A percentile compares a stretch with the other conserved stretches of the same genome.
phyloP scores from a whole-genome alignment of 148 eudicot species.

The Chenopodium formosanum region DNA sequence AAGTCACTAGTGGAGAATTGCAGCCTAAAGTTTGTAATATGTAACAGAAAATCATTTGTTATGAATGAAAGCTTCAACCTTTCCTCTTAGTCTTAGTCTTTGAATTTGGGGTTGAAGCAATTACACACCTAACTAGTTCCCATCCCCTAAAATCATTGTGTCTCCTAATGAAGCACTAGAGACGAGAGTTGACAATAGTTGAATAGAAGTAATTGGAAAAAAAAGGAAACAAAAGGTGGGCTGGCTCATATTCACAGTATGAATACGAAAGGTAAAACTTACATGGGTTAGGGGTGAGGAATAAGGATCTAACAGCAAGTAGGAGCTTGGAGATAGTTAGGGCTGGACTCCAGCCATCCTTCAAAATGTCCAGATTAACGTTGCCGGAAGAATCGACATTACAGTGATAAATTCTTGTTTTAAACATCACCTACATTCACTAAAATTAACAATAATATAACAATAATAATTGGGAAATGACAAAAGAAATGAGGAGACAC shows the following conservation, averaged over 20 bases:
- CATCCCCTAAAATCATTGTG: not conserved
- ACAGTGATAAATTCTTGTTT: constrained; percentile 88
- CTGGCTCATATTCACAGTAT: not conserved
- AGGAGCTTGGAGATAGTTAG: constrained; percentile 80
- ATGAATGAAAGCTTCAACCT: no score
- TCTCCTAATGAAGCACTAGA: not conserved
- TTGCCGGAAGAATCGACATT: constrained; percentile 84
- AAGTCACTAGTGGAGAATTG: no score
- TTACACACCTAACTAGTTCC: no score
- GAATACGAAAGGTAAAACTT: constrained; percentile 24
- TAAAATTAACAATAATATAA: constrained; percentile 25
- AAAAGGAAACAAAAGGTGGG: not conserved
- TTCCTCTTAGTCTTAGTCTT: no score
- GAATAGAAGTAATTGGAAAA: not conserved
- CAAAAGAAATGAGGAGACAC: constrained; percentile 13
- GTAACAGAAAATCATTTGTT: no score
- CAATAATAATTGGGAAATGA: no score
- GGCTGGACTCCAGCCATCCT: constrained; percentile 96
- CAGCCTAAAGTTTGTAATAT: no score
- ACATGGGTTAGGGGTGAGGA: constrained; percentile 75
- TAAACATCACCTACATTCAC: constrained; percentile 78
- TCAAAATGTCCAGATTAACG: constrained; percentile 69
- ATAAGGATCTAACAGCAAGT: constrained; percentile 63
- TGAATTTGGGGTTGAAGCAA: no score
- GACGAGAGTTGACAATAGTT: no score